Percentiles rank a stretch among this genome's conserved stretches.
Conservation (phyloP, 164 flowering plant genomes). For the Hamamelis virginiana region DNA sequence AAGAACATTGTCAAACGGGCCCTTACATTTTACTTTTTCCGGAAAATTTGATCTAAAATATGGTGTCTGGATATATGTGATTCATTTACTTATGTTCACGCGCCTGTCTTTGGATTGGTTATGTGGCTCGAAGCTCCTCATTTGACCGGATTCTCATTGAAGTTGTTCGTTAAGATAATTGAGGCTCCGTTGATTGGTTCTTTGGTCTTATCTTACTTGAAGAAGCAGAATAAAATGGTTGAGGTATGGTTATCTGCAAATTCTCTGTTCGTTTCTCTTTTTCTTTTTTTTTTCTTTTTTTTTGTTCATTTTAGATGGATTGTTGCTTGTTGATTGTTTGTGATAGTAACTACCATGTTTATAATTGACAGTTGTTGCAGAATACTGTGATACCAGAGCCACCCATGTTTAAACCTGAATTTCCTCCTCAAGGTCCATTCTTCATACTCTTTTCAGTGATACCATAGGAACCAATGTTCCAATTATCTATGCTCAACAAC, state of each 20-base stretch:
- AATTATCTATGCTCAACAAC: not conserved
- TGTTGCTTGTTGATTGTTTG: not conserved
- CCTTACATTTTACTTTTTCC: too few species aligned
- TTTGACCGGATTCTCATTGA: constrained; percentile 58
- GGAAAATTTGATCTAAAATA: too few species aligned
- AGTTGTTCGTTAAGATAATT: constrained; percentile 54
- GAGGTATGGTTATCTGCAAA: constrained; percentile 45
- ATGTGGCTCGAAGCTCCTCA: constrained; percentile 57
- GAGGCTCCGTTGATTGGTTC: constrained; percentile 64
- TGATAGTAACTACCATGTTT: not conserved
- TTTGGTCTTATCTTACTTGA: constrained; percentile 40
- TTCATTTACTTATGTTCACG: too few species aligned
- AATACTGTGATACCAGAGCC: constrained; percentile 79
- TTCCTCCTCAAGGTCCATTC: constrained; percentile 80
- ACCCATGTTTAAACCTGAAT: constrained; percentile 95
- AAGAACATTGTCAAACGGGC: too few species aligned
- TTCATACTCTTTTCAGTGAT: not conserved
- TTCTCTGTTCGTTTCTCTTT: not conserved
- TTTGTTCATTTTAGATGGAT: not conserved
- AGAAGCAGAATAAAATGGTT: constrained; percentile 55
- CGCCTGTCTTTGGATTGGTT: constrained; percentile 4
- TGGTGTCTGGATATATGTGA: not conserved
- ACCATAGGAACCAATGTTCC: not conserved
- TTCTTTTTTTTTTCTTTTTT: not conserved
- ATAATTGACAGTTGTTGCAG: constrained; percentile 54